Base-by-base conservation (phyloP, 2,329 filamentous ascomycete species). In the Sporothrix curviconia region DNA sequence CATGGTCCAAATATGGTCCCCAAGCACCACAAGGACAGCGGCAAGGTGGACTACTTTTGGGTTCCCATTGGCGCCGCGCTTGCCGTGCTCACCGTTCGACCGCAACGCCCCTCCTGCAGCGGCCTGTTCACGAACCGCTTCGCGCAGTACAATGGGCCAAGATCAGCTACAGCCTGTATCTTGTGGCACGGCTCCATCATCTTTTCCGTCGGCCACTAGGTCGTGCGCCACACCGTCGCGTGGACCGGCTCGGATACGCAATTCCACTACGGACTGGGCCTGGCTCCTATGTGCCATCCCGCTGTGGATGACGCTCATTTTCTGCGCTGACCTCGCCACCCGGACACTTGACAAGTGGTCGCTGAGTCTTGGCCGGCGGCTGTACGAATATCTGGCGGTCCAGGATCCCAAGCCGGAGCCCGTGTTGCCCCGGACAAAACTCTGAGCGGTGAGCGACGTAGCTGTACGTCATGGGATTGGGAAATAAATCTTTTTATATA, bases 121-220 rank as follows among this genome's bases (percentile, higher is more conserved):
- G 24, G 50, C 11, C 58, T 65, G 1, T 70, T 70, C 56, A 71
- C 65, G 2, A 66, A 62, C 7, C 56, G 57, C 1, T 55, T 69
- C 7, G 36, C 61, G 32, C 57, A 61, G 53, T 85, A 84, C 67
- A 70, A 85, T 4, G 82, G 82, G n/a, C n/a, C 59, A 77, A 77
- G 64, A 78, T 85, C 62, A 83, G 80, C 54, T 85, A 82, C 65
- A 77, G 80, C 52, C 66, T 85, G 30, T 85, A 85, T 66, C 74
- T 85, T 11, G 78, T 84, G n/a, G 71, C 82, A 85, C 66, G 80
- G 81, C 0, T 77, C 79, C 3, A 73, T 78, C 2, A 74, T 79
- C 64, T 79, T 82, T 62, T 75, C 75, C 2, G 63, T 78, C 24
- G 80, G 80, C 8, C 82, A 76, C 67, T 56, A 40, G 55, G 46